Conservation (phyloP, 768 basidiomycete species). For the Xerocomus potaroensis region DNA sequence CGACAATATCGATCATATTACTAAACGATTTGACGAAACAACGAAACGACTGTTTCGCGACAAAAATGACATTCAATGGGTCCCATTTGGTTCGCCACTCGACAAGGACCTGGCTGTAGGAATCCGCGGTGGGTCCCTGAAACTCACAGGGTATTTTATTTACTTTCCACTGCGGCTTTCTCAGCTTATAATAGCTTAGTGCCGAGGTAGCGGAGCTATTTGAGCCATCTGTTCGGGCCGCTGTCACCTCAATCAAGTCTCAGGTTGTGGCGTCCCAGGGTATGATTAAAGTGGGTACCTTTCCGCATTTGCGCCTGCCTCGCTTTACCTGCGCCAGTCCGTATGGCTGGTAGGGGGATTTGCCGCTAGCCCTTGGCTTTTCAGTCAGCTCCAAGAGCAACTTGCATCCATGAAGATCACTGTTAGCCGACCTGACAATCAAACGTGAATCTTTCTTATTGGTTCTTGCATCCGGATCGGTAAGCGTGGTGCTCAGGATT, state of each 20-base stretch:
- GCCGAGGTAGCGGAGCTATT: slow-evolving; percentile 65
- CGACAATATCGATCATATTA: slow-evolving; percentile 74
- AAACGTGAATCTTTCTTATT: slow-evolving; percentile 50
- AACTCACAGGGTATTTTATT: slow-evolving; percentile 58
- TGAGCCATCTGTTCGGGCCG: slow-evolving; percentile 75
- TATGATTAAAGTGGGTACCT: slow-evolving; percentile 50
- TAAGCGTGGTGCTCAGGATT: slow-evolving; percentile 5
- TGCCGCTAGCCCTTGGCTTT: slow-evolving; percentile 79
- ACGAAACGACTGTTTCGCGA: slow-evolving; percentile 78
- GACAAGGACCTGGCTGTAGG: slow-evolving; percentile 70
- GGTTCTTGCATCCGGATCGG: slow-evolving; percentile 1
- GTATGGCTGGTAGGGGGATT: slow-evolving; percentile 83
- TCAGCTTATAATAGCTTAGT: slow-evolving; percentile 18
- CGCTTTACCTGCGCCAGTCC: slow-evolving; percentile 42
- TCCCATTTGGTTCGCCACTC: slow-evolving; percentile 72
- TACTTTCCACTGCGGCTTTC: slow-evolving; percentile 4
- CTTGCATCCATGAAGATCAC: slow-evolving; percentile 51
- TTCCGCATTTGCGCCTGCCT: not conserved
- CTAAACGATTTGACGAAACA: slow-evolving; percentile 76
- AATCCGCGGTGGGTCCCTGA: slow-evolving; percentile 68
- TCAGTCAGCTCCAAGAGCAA: slow-evolving; percentile 67
- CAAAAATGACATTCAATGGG: slow-evolving; percentile 61
- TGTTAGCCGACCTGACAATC: slow-evolving; percentile 73
- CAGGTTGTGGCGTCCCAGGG: slow-evolving; percentile 69
- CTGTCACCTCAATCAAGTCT: slow-evolving; percentile 60